Percentiles rank a stretch among this genome's conserved stretches.
Evolutionary conservation across 768 basidiomycete genomes (phyloP).

Genomic region (Mycena filopes): DNA sequence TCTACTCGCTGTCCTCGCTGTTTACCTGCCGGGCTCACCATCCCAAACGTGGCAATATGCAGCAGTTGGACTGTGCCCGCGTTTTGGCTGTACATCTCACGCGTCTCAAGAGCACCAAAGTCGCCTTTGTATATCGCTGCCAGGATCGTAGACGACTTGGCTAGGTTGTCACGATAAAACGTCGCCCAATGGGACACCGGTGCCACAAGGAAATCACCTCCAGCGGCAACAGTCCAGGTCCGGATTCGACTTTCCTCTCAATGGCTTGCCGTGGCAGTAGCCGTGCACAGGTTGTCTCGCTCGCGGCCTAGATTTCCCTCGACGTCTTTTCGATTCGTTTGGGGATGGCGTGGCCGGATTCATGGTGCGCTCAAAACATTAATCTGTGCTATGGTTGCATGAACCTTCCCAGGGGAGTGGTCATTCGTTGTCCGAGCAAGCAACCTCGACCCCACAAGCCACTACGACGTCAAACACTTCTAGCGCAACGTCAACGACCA

Average conservation of each 20-base stretch:
- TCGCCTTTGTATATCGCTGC: too few relatives aligned
- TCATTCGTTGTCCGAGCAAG: slow-evolving; percentile 37
- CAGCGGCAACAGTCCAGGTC: slow-evolving; percentile 44
- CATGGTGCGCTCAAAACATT: slow-evolving; percentile 8
- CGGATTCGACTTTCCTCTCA: not conserved
- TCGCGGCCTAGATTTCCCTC: slow-evolving; percentile 41
- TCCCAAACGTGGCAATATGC: not conserved
- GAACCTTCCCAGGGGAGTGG: slow-evolving; percentile 49
- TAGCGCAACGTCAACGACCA: slow-evolving; percentile 26
- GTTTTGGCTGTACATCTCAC: slow-evolving; percentile 1
- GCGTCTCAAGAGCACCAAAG: slow-evolving; percentile 43
- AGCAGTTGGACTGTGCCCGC: slow-evolving; percentile 40
- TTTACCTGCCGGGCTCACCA: not conserved
- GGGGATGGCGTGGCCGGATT: slow-evolving; percentile 49
- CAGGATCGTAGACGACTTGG: not conserved
- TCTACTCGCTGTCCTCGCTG: slow-evolving; percentile 1
- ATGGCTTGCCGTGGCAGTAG: not conserved
- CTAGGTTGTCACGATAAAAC: slow-evolving; percentile 59
- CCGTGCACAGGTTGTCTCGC: slow-evolving; percentile 57
- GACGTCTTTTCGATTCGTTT: slow-evolving; percentile 56
- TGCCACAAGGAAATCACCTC: slow-evolving; percentile 50
- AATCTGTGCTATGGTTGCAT: not conserved
- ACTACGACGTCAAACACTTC: slow-evolving; percentile 36
- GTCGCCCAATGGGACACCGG: slow-evolving; percentile 50
- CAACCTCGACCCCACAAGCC: slow-evolving; percentile 30